These are phyloP conservation scores for Xylariaceae sp. DNA, from an alignment of 2,329 filamentous ascomycete species.

Conservation along the genomic window DNA sequence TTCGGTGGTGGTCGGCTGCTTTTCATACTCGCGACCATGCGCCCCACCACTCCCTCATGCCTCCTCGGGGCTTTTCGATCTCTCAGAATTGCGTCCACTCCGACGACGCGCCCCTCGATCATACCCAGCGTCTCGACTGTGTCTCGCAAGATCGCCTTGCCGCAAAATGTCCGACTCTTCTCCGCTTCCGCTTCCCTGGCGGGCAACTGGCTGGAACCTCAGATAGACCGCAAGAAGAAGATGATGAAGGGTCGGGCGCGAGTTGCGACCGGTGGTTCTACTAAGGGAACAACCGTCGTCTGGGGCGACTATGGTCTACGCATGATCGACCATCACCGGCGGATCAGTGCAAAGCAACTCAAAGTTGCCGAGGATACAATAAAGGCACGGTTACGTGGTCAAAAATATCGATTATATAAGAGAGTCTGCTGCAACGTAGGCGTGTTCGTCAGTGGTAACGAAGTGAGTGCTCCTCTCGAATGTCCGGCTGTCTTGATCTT, in stretches of 20 bases:
- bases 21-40: slow-evolving; percentile 41
- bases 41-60: slow-evolving; percentile 40
- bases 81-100: slow-evolving; percentile 43
- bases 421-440: slow-evolving; percentile 88
- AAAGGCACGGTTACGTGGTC: slow-evolving; percentile 77
- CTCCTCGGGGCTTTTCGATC: slow-evolving; percentile 50
- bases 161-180: slow-evolving; percentile 60
- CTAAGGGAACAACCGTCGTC: slow-evolving; percentile 87
- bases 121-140: slow-evolving; percentile 30
- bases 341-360: slow-evolving; percentile 80
- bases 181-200: slow-evolving; percentile 59
- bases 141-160: slow-evolving; percentile 32
- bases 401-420: slow-evolving; percentile 91
- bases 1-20: slow-evolving; percentile 1
- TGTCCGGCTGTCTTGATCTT: background rate
- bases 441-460: slow-evolving; percentile 92
- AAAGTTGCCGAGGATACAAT: slow-evolving; percentile 94
- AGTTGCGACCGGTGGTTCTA: slow-evolving; percentile 85
- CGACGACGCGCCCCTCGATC: slow-evolving; percentile 38
- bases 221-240: slow-evolving; percentile 68
- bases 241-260: slow-evolving; percentile 89
- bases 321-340: slow-evolving; percentile 88
- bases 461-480: slow-evolving; percentile 49
- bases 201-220: slow-evolving; percentile 80
- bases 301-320: slow-evolving; percentile 96